phyloP scores from a whole-genome alignment of 371 early-diverging fungal species.

The Zopfochytrium polystomum region DNA sequence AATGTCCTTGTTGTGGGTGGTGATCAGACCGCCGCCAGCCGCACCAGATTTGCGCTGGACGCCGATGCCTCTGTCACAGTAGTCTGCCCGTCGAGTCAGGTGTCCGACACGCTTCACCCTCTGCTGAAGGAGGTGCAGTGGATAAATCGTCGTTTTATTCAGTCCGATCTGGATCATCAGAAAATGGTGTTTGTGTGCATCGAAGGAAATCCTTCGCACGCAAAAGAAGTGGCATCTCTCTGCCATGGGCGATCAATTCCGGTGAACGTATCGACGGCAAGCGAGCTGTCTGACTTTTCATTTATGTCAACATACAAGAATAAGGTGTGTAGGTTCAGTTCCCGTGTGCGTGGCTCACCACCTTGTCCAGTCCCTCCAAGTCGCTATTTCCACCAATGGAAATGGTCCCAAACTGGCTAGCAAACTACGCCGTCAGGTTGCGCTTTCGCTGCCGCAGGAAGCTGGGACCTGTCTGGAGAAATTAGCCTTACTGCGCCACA shows the following conservation, averaged over 20 bases:
- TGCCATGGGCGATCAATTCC: slow-evolving; percentile 38
- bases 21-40: slow-evolving; percentile 74
- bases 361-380: slow-evolving; percentile 37
- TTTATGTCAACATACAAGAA: slow-evolving; percentile 52
- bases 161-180: slow-evolving; percentile 29
- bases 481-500: slow-evolving; percentile 29
- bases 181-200: slow-evolving; percentile 29
- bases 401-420: slow-evolving; percentile 48
- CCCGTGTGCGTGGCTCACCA: too few species aligned
- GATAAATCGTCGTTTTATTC: slow-evolving; percentile 22
- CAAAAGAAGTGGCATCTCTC: slow-evolving; percentile 16
- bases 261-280: slow-evolving; percentile 47
- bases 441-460: slow-evolving; percentile 40
- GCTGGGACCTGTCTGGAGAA: slow-evolving; percentile 40
- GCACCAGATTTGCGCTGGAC: slow-evolving; percentile 72
- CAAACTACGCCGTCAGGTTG: slow-evolving; percentile 44
- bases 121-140: slow-evolving; percentile 15
- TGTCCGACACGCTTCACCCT: slow-evolving; percentile 3
- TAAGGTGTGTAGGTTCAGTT: slow-evolving; percentile 15
- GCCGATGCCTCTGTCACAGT: slow-evolving; percentile 77
- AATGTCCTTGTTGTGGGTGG: slow-evolving; percentile 81
- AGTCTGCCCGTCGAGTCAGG: too few species aligned
- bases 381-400: slow-evolving; percentile 52
- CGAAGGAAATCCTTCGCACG: slow-evolving; percentile 4
- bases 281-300: slow-evolving; percentile 52